Conservation (phyloP, 2,329 filamentous ascomycete genomes). For the Cercospora sp. region DNA sequence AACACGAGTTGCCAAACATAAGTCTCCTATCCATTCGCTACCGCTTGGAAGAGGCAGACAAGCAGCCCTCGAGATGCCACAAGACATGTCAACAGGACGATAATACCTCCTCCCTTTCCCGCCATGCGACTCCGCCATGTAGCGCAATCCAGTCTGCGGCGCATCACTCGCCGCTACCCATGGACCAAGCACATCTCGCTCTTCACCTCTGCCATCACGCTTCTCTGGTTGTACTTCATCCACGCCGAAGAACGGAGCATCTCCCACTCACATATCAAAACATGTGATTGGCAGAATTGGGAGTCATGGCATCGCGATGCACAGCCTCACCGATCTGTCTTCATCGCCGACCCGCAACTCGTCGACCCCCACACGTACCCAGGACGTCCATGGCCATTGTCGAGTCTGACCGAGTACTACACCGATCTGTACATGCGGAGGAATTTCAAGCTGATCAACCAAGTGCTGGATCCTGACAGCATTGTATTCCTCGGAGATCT, state of each 20-base stretch:
- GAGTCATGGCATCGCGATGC: conserved; percentile 83
- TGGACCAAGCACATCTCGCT: conserved; percentile 30
- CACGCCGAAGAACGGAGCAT: conserved; percentile 83
- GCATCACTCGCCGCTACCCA: conserved; percentile 29
- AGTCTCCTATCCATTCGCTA: background rate
- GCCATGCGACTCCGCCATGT: conserved; percentile 28
- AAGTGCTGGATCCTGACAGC: conserved; percentile 76
- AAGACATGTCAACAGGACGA: background rate
- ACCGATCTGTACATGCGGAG: conserved; percentile 89
- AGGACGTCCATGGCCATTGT: conserved; percentile 73
- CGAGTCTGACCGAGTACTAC: conserved; percentile 65
- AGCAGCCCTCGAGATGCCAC: background rate
- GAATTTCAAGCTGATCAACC: conserved; percentile 76
- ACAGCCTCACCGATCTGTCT: conserved; percentile 77
- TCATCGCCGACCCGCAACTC: conserved; percentile 87
- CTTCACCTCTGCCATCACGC: conserved; percentile 23
- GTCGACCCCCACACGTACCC: conserved; percentile 96
- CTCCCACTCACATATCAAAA: conserved; percentile 68
- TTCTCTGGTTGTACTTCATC: conserved; percentile 72
- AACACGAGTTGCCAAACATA: conserved; percentile 1
- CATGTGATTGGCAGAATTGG: conserved; percentile 83
- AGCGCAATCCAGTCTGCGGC: conserved; percentile 23
- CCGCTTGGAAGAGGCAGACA: background rate
- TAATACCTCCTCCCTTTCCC: background rate
- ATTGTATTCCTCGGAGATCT: conserved; percentile 90